Evolutionary conservation across 1,139 yeast species (phyloP), one percentile per base, ranked within the genome.

Genomic region (Yamadazyma sp.): DNA sequence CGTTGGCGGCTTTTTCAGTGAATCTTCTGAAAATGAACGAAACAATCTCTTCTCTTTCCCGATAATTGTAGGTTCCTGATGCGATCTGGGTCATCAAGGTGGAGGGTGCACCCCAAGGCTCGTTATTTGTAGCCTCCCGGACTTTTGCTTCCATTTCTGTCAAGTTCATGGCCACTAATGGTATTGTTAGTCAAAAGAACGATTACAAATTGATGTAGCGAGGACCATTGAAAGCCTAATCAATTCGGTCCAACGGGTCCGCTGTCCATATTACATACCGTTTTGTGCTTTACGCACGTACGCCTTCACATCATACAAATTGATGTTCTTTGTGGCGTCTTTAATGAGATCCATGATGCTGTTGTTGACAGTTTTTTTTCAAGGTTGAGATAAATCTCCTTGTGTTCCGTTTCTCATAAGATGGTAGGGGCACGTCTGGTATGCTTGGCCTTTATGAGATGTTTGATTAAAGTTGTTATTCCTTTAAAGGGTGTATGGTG

Each of bases 41-140:
- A 38, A 81, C 66, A 44, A 85, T 79, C 56, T 85, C 95, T 55
- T 84, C 91, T 45, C 95, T 65, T 54, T 85, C 94, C 48, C 88
- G 69, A 56, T 86, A 86, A 63, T 87, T 87, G 64, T 87, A 87
- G 5, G 98, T 92, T 2, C 96, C 98, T 25, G 89, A 86, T 5
- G 98, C 94, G 53, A 94, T 92, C 58, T 89, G 94, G 46, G 84
- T 86, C 98, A 94, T 92, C 58, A 87, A 68, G 2, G 96, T 79
- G 4, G 94, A 78, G 2, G 95, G 82, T 3, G 97, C 95, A n/a
- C 98, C 98, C 99, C 99, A 92, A 2, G 98, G 98, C 63, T 92
- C 99, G 60, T 92, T 92, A 61, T 92, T 92, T 41, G 98, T 92
- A 34, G 98, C 98, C 62, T 92, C 98, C 47, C 98, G 81, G 16